phyloP scores from a whole-genome alignment of 306 rosid species.

The Rosa persica region DNA sequence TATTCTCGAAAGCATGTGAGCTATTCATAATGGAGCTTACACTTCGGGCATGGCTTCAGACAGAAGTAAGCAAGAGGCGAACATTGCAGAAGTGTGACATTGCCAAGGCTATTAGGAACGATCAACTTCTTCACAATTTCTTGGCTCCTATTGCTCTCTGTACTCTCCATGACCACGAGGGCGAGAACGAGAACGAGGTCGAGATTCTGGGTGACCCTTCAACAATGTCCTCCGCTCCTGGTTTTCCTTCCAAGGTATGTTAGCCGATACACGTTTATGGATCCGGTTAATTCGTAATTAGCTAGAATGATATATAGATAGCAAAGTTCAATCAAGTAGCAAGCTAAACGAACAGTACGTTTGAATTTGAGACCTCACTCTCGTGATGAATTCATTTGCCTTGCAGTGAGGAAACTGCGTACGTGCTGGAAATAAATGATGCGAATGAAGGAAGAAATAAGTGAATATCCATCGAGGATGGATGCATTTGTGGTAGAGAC shows the following conservation, averaged over 20 bases:
- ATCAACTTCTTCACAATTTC: conserved; percentile 23
- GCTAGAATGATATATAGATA: no score
- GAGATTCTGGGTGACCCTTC: background rate
- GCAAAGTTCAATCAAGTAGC: no score
- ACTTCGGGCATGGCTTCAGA: conserved; percentile 30
- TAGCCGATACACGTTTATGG: background rate
- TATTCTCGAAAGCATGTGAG: conserved; percentile 48
- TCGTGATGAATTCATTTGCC: background rate
- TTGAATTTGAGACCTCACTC: no score
- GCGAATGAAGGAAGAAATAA: background rate
- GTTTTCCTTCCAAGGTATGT: background rate
- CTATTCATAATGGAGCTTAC: conserved; percentile 48
- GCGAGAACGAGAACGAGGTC: background rate
- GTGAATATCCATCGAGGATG: no score
- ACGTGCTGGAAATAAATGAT: background rate
- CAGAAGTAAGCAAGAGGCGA: conserved; percentile 27
- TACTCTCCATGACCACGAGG: background rate
- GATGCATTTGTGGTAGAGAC: background rate
- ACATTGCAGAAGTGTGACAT: conserved; percentile 27
- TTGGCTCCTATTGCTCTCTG: conserved; percentile 12
- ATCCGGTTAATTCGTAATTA: no score
- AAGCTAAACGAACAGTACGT: no score
- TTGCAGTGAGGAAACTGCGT: background rate
- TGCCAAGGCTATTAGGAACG: conserved; percentile 22
- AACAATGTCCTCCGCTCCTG: background rate